Conservation (phyloP, 495 filamentous ascomycete species). For the Tuber umbilicatum region DNA sequence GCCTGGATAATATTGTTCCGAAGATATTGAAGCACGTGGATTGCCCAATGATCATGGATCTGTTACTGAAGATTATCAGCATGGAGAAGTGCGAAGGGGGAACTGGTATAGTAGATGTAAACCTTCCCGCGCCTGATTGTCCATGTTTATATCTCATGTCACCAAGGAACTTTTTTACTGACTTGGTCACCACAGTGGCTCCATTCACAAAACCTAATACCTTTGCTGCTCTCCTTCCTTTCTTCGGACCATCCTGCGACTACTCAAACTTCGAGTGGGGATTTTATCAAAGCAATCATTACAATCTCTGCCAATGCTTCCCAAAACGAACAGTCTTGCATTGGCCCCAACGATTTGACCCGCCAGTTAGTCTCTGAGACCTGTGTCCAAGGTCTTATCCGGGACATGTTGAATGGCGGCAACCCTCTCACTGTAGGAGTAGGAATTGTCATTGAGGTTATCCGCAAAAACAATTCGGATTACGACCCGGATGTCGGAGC, state of each 20-base stretch:
- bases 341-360: constrained; percentile 94
- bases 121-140: constrained; percentile 40
- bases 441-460: constrained; percentile 96
- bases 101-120: constrained; percentile 88
- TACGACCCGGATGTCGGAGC: constrained; percentile 86
- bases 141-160: constrained; percentile 9
- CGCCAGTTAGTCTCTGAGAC: constrained; percentile 85
- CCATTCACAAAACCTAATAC: constrained; percentile 83
- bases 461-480: constrained; percentile 98
- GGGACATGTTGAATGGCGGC: constrained; percentile 86
- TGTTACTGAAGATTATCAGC: constrained; percentile 94
- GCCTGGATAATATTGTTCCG: constrained; percentile 68
- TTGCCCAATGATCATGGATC: constrained; percentile 97
- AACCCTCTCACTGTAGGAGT: constrained; percentile 95
- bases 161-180: constrained; percentile 18
- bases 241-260: constrained; percentile 72
- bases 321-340: constrained; percentile 94
- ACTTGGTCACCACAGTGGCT: constrained; percentile 63
- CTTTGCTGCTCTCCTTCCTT: constrained; percentile 77
- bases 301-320: constrained; percentile 98
- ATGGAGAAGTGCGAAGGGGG: constrained; percentile 88
- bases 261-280: constrained; percentile 92
- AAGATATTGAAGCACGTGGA: constrained; percentile 91
- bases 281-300: constrained; percentile 98
- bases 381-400: constrained; percentile 74